A percentile compares a stretch with the other conserved stretches of the same genome.
Conservation (phyloP, 345 rosid genomes). For the Camelina laxa region DNA sequence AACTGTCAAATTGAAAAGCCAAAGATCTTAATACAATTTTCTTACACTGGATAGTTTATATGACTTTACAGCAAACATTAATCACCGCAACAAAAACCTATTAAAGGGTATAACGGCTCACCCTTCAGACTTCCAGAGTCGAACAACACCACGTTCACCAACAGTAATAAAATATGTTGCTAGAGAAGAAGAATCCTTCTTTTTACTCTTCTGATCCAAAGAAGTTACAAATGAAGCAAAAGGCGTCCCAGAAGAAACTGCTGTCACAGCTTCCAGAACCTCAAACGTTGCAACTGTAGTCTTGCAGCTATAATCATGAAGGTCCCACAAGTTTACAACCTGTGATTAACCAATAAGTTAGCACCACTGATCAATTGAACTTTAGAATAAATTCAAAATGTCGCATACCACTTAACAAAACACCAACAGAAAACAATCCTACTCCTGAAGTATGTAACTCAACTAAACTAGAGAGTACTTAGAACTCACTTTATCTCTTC, state of each 20-base stretch:
- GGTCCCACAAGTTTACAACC: slow-evolving; percentile 98
- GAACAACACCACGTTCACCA: slow-evolving; percentile 88
- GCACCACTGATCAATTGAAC: slow-evolving; percentile 21
- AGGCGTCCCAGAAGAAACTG: slow-evolving; percentile 57
- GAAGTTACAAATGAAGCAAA: slow-evolving; percentile 58
- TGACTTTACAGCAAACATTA: not conserved
- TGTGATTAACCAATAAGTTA: slow-evolving; percentile 43
- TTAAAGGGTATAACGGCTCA: slow-evolving; percentile 38
- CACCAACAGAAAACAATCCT: slow-evolving; percentile 16
- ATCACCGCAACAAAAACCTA: not conserved
- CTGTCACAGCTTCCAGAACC: slow-evolving; percentile 76
- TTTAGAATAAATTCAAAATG: not conserved
- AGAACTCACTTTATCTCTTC: slow-evolving; percentile 83
- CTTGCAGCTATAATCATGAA: slow-evolving; percentile 71
- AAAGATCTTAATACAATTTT: slow-evolving; percentile 24
- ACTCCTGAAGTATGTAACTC: slow-evolving; percentile 25
- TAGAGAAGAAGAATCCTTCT: slow-evolving; percentile 47
- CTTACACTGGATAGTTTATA: not conserved
- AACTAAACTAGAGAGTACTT: slow-evolving; percentile 13
- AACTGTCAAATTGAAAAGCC: slow-evolving; percentile 61
- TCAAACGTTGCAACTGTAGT: slow-evolving; percentile 81
- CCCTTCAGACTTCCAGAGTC: slow-evolving; percentile 90
- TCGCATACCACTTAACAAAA: slow-evolving; percentile 14
- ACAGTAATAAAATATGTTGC: slow-evolving; percentile 68
- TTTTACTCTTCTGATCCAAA: slow-evolving; percentile 49